Evolutionary conservation across 2,329 filamentous ascomycete genomes (phyloP).

Genomic region (Mariannaea elegans): DNA sequence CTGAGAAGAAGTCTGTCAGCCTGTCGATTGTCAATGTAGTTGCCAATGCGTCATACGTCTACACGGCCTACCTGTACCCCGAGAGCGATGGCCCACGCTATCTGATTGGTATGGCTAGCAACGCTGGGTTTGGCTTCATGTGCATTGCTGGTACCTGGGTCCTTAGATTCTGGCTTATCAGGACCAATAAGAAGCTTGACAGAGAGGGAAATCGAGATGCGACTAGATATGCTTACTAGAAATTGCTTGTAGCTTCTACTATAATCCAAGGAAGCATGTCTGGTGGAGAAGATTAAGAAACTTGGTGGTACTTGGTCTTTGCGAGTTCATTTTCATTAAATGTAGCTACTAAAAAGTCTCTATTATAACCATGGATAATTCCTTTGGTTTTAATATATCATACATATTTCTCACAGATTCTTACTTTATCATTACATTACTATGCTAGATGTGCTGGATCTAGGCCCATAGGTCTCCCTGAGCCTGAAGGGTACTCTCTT

Average conservation of each 20-base stretch:
- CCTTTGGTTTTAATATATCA: no score
- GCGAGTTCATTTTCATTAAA: no score
- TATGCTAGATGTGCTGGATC: constrained; percentile 5
- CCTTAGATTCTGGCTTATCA: constrained; percentile 37
- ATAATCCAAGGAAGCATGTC: no score
- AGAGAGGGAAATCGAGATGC: constrained; percentile 16
- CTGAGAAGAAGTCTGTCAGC: constrained; percentile 54
- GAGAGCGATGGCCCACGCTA: constrained; percentile 52
- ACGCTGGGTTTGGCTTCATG: constrained; percentile 38
- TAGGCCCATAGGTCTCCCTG: constrained; percentile 3
- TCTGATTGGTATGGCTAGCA: constrained; percentile 49
- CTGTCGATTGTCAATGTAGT: constrained; percentile 55
- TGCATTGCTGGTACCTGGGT: constrained; percentile 39
- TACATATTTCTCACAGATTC: no score
- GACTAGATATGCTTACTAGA: constrained; percentile 34
- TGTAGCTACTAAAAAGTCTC: no score
- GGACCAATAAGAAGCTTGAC: constrained; percentile 38
- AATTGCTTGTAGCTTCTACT: no score
- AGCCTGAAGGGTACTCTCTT: neutral
- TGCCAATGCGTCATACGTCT: constrained; percentile 55
- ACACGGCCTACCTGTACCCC: constrained; percentile 56
- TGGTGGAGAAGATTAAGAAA: no score
- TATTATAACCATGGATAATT: no score
- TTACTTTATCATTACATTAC: no score
- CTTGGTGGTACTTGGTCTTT: no score